Evolutionary conservation across 371 early-diverging fungal genomes (phyloP), one percentile per base, ranked within the genome.

Genomic region (Mucor indicus): DNA sequence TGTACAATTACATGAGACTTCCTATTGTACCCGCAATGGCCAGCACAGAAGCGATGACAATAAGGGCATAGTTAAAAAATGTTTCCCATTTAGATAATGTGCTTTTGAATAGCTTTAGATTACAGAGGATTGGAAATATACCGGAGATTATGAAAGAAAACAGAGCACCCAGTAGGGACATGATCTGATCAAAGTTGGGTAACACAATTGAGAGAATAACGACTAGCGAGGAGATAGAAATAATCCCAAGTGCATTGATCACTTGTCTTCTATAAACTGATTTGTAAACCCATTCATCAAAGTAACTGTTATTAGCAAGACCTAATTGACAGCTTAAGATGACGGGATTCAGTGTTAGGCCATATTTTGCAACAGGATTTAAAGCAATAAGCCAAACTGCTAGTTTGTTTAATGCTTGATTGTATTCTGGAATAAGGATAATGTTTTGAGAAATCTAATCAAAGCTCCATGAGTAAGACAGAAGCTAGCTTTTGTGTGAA

Each of bases 291-390:
- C n/a, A n/a, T n/a, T n/a, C n/a, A n/a, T n/a, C n/a, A 5, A 67
- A 23, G 1, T 5, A 5, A 9, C 58, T 44, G 15, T 44, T 50
- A 6, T 59, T 56, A 31, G 53, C n/a, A n/a, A 69, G 46, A 25
- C 56, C 50, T 29, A 72, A 53, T 55, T 84, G 84, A 48, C 84
- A 53, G 23, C 73, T 73, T 13, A 68, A 23, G 38, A 72, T 69
- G 11, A 88, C 79, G 4, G 89, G 90, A 8, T 71, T 75, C 11
- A 84, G 37, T 4, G 77, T 72, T 21, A 90, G 57, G 2, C 80
- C 82, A 47, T 78, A 88, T 54, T 88, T 90, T 15, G 86, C 81
- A 47, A 84, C 60, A 0, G 89, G 89, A 42, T 86, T 86, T 19
- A 87, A 38, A 0, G 83, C 85, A 23, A 87, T 74, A 4, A 87